Evolutionary conservation across 371 early-diverging fungal genomes (phyloP).

Genomic region (Thermomucor indicae-seudaticae): DNA sequence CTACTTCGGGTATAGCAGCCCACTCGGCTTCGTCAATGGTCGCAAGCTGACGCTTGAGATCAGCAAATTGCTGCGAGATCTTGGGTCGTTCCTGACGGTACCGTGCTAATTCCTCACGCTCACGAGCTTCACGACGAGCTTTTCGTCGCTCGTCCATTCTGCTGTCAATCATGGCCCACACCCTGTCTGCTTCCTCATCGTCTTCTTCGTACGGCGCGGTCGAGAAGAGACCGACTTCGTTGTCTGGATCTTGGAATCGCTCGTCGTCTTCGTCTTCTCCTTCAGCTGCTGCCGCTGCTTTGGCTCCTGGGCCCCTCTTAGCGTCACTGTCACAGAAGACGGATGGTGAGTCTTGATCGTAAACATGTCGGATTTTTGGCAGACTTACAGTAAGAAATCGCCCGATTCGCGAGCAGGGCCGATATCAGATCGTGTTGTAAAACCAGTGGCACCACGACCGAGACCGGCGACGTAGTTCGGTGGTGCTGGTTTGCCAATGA

Average conservation of each 20-base stretch:
- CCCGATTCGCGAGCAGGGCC: constrained; percentile 90
- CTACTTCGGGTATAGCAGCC: constrained; percentile 90
- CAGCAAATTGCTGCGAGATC: constrained; percentile 90
- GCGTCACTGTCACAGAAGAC: constrained; percentile 32
- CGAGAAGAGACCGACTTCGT: constrained; percentile 89
- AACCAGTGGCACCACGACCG: constrained; percentile 95
- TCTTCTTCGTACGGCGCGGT: constrained; percentile 89
- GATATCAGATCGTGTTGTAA: constrained; percentile 97
- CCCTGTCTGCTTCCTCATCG: constrained; percentile 95
- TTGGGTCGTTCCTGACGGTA: constrained; percentile 58
- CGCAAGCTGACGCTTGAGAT: constrained; percentile 80
- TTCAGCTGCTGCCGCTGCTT: constrained; percentile 11
- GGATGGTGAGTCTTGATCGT: not conserved
- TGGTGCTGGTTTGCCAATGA: constrained; percentile 81
- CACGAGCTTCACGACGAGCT: constrained; percentile 67
- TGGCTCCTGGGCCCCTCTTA: constrained; percentile 22
- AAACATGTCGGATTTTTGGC: not conserved
- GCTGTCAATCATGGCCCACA: constrained; percentile 87
- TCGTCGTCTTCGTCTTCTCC: constrained; percentile 69
- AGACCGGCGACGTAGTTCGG: constrained; percentile 95
- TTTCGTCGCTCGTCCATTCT: constrained; percentile 88
- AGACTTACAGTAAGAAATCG: constrained; percentile 41
- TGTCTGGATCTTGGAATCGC: constrained; percentile 89
- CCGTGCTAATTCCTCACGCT: constrained; percentile 51
- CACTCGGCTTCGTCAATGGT: constrained; percentile 83